Evolutionary conservation across 2,329 filamentous ascomycete genomes (phyloP).

Genomic region (Penicillium sp.): DNA sequence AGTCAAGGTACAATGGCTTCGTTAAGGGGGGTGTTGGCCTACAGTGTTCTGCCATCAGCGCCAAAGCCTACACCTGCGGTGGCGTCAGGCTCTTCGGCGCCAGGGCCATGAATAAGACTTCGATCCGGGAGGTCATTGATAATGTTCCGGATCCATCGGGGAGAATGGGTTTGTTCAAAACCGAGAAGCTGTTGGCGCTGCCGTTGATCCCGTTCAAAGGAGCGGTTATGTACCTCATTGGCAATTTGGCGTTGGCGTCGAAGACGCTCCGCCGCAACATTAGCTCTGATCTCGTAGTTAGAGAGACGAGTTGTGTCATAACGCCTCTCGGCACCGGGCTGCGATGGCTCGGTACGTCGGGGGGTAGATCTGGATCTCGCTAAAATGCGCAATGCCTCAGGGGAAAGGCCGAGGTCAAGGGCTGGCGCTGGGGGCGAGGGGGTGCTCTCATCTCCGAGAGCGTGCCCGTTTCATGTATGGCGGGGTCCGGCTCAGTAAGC

Average conservation of each 20-base stretch:
- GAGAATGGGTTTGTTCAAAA: slow-evolving; percentile 34
- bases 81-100: slow-evolving; percentile 38
- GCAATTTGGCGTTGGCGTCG: slow-evolving; percentile 36
- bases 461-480: slow-evolving; percentile 20
- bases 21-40: slow-evolving; percentile 21
- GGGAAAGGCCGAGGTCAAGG: slow-evolving; percentile 18
- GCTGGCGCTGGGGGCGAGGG: slow-evolving; percentile 16
- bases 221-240: slow-evolving; percentile 31
- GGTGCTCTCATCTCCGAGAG: slow-evolving; percentile 8
- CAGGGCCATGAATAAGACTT: slow-evolving; percentile 25
- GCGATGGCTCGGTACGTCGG: slow-evolving; percentile 28
- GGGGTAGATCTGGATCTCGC: slow-evolving; percentile 35
- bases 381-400: slow-evolving; percentile 22
- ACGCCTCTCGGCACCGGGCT: slow-evolving; percentile 22
- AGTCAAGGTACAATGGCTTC: neutral
- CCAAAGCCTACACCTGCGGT: slow-evolving; percentile 48
- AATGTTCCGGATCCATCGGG: slow-evolving; percentile 36
- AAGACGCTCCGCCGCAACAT: slow-evolving; percentile 37
- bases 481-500: slow-evolving; percentile 19
- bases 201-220: slow-evolving; percentile 30
- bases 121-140: slow-evolving; percentile 35
- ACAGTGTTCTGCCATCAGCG: slow-evolving; percentile 45
- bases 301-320: slow-evolving; percentile 27
- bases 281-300: slow-evolving; percentile 35
- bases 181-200: slow-evolving; percentile 32